Evolutionary conservation across 108 stramenopile species (phyloP), one percentile per base, ranked within the genome.

Genomic region (Cyclotella cryptica): DNA sequence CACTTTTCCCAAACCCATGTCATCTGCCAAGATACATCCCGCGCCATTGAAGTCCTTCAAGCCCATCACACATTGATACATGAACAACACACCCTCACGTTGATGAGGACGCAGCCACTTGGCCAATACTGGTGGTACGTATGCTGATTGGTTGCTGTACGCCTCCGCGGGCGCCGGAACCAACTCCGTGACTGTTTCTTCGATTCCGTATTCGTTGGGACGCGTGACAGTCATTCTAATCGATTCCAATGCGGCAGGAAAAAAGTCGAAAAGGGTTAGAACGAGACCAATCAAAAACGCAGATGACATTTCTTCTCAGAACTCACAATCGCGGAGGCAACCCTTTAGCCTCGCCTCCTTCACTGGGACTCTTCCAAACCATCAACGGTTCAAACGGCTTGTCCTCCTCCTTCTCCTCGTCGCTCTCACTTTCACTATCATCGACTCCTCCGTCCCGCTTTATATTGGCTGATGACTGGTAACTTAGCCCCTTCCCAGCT

Each of bases 31-130:
- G 80, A 98, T 99, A 77, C 97, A 98, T 24, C 99, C 99, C 17
- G 78, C 65, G n/a, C 96, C 96, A 65, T 83, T 63, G 71, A 86
- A 97, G 49, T 86, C 85, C 73, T 92, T 90, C 74, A 97, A 70
- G 30, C 96, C 94, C 95, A 97, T 97, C 74, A 98, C 91, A 82
- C 98, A 99, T 78, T 99, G 92, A 69, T 98, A 98, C 64, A 98
- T 89, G 78, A 98, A 99, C 76, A 90, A 81, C 24, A 98, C 97
- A 46, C 99, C 99, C 75, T 98, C 98, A 53, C 99, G 87, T 82
- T 98, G 98, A 88, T 99, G 99, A 21, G 98, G 98, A 62, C 99
- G 90, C 18, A 99, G 81, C 89, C 93, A 97, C 77, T 98, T 97
- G 80, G 96, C 96, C 42, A 99, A 81, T 24, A 97, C 79, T 10